Base-by-base conservation (phyloP, 345 rosid species). In the Linum lewisii region DNA sequence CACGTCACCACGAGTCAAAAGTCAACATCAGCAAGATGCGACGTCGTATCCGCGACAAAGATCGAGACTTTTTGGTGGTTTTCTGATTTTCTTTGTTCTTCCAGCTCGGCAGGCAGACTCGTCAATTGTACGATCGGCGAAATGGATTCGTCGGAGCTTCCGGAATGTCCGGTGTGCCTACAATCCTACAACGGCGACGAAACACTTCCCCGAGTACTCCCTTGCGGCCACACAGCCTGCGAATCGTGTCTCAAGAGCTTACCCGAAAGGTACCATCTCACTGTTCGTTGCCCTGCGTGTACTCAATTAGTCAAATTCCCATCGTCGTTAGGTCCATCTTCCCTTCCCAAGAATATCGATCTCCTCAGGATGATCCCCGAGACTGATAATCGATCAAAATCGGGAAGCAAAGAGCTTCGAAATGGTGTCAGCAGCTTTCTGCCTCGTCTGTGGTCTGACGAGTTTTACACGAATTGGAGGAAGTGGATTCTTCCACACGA, bases 111-210 rank as follows among this genome's bases (percentile, higher is more conserved):
- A 4, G 34, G 34, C 34, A 4, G 34, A 29, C 34, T 29, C 7
- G 34, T 29, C n/a, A n/a, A n/a, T n/a, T n/a, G n/a, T n/a, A n/a
- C 34, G 34, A 26, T 56, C 63, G 78, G 73, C 65, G 58, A 36
- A 44, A 75, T n/a, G n/a, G n/a, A 57, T 57, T n/a, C n/a, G n/a
- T n/a, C n/a, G 79, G 90, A 81, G 63, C n/a, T 67, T 51, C 92
- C 96, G 21, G 98, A 88, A 68, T 91, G 96, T 55, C 98, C 98
- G 34, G 95, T 88, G 21, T 91, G 98, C 64, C 78, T 91, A 19
- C 84, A 84, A 32, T 44, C 73, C 25, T 91, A 84, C 78, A 83
- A 82, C 77, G 74, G 84, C 59, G 77, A 63, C 9, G 53, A 25
- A 69, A 62, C 90, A 4, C 73, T 86, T 24, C 95, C 98, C 0